Percentiles rank a stretch among this genome's conserved stretches.
Conservation (phyloP, 2,329 filamentous ascomycete species). For the Hymenoscyphus repandus region DNA sequence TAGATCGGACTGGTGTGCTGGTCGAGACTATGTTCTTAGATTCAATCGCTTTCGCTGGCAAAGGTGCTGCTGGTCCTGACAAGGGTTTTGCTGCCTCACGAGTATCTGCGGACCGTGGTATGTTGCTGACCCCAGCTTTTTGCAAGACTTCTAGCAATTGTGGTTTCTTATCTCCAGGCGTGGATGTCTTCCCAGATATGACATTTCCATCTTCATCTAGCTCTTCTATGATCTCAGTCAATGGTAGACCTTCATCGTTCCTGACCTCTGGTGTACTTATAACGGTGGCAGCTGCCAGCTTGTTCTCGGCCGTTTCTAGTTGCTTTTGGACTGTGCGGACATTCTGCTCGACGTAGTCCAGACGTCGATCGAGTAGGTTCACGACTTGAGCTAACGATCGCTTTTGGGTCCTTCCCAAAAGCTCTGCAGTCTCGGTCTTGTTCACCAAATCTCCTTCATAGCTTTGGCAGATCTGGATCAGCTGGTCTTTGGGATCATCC, state of each 20-base stretch:
- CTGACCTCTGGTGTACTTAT: slow-evolving; percentile 54
- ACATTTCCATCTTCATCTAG: slow-evolving; percentile 88
- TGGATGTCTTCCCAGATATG: slow-evolving; percentile 59
- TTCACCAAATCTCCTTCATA: slow-evolving; percentile 58
- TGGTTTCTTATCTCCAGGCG: slow-evolving; percentile 61
- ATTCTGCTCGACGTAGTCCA: slow-evolving; percentile 88
- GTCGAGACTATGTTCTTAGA: neutral
- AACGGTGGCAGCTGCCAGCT: slow-evolving; percentile 58
- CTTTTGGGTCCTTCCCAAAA: slow-evolving; percentile 36
- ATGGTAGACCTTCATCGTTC: slow-evolving; percentile 66
- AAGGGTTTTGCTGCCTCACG: neutral
- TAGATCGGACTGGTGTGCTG: slow-evolving; percentile 1
- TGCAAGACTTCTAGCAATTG: slow-evolving; percentile 67
- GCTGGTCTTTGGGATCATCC: slow-evolving; percentile 41
- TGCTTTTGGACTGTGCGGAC: slow-evolving; percentile 67
- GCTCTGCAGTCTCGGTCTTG: slow-evolving; percentile 49
- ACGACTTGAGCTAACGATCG: slow-evolving; percentile 59
- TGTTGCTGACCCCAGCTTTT: slow-evolving; percentile 47
- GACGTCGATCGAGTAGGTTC: slow-evolving; percentile 63
- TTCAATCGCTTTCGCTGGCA: neutral
- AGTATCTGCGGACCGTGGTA: slow-evolving; percentile 9
- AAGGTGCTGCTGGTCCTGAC: neutral
- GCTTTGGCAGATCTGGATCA: slow-evolving; percentile 46
- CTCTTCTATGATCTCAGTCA: slow-evolving; percentile 89
- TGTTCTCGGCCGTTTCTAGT: slow-evolving; percentile 60